Evolutionary conservation across 73 alveolate genomes (phyloP).

Genomic region (Stentor roeselii): DNA sequence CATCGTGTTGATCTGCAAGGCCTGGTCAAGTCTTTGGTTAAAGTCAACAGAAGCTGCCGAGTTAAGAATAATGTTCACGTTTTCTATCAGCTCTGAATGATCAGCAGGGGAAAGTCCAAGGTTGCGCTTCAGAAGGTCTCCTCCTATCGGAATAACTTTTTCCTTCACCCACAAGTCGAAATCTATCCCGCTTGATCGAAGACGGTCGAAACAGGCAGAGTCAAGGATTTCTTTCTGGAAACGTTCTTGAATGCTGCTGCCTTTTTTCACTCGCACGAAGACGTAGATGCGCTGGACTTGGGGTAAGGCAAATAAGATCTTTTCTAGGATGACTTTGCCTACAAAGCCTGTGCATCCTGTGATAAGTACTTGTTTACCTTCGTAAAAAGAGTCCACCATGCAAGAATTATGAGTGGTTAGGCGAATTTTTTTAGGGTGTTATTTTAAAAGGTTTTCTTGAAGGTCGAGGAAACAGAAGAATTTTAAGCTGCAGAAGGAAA

Average conservation of each 20-base stretch:
- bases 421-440: too few species aligned
- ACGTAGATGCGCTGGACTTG: conserved; percentile 53
- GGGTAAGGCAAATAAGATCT: conserved; percentile 49
- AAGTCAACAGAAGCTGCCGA: conserved; percentile 79
- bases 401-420: background rate
- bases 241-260: conserved; percentile 58
- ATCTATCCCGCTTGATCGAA: conserved; percentile 51
- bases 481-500: background rate
- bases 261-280: conserved; percentile 53
- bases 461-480: background rate
- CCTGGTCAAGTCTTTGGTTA: conserved; percentile 68
- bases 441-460: background rate
- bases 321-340: conserved; percentile 78
- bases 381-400: conserved; percentile 39
- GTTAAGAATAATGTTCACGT: conserved; percentile 59
- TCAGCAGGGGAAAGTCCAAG: conserved; percentile 52
- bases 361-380: conserved; percentile 44
- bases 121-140: conserved; percentile 41
- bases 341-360: conserved; percentile 83
- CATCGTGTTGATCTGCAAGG: conserved; percentile 62
- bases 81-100: conserved; percentile 36
- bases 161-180: conserved; percentile 45
- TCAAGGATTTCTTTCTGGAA: conserved; percentile 66
- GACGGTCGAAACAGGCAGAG: conserved; percentile 69
- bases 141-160: conserved; percentile 59